Percentiles rank a stretch among this genome's conserved stretches.
Conservation (phyloP, 2,329 filamentous ascomycete species). For the Claviceps humidiphila region DNA sequence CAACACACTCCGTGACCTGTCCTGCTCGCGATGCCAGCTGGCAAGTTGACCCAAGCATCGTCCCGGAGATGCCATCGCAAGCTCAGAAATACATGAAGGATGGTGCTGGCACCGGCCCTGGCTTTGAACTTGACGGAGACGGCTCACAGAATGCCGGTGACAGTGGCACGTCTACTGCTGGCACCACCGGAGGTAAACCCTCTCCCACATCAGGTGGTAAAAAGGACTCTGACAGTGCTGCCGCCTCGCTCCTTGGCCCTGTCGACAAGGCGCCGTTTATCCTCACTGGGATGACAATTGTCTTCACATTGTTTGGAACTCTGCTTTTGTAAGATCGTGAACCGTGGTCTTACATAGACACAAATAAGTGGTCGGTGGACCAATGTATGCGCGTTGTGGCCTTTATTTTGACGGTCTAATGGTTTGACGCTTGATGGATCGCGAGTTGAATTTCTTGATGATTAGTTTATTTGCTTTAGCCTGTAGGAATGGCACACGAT, state of each 20-base stretch:
- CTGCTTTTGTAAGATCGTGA: conserved; percentile 25
- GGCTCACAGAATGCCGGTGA: conserved; percentile 41
- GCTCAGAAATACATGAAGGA: conserved; percentile 40
- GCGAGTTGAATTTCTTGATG: background rate
- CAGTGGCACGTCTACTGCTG: conserved; percentile 32
- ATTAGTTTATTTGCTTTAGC: background rate
- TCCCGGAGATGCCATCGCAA: conserved; percentile 38
- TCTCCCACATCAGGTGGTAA: conserved; percentile 14
- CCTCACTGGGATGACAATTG: conserved; percentile 21
- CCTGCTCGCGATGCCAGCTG: conserved; percentile 35
- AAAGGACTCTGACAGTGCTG: conserved; percentile 17
- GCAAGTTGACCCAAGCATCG: conserved; percentile 34
- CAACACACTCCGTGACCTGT: conserved; percentile 34
- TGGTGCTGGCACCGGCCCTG: conserved; percentile 40
- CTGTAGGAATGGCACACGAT: background rate
- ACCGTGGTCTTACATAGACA: background rate
- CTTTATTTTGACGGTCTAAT: background rate
- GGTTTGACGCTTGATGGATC: background rate
- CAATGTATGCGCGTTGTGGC: background rate
- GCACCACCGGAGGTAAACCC: conserved; percentile 20
- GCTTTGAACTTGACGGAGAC: conserved; percentile 34
- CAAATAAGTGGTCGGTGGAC: background rate
- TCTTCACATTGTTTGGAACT: conserved; percentile 26
- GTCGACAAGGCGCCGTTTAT: conserved; percentile 20
- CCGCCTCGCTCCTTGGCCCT: conserved; percentile 14